Percentiles rank a stretch among this genome's conserved stretches.
Evolutionary conservation across 805 yeast genomes (phyloP).

Genomic region (Clavispora fructus): DNA sequence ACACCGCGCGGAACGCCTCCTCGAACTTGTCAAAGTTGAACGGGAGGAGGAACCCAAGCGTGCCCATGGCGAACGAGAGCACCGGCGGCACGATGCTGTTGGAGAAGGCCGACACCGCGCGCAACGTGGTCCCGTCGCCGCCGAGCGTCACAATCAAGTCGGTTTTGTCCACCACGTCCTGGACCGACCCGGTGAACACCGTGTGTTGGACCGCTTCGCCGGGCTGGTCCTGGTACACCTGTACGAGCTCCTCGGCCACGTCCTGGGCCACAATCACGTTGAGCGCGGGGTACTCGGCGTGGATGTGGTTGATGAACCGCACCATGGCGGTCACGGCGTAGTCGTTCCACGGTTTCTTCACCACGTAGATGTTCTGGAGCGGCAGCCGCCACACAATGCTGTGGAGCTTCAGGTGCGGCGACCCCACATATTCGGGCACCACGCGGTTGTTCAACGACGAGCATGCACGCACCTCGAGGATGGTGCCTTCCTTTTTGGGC

Average conservation of each 20-base stretch:
- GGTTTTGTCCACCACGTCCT: conserved; percentile 58
- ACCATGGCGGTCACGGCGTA: conserved; percentile 63
- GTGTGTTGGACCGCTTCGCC: conserved; percentile 1
- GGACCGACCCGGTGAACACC: conserved; percentile 53
- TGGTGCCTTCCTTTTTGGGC: neutral
- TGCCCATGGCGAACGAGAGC: conserved; percentile 82
- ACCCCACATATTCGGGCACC: conserved; percentile 48
- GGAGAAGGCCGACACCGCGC: conserved; percentile 77
- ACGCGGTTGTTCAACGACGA: conserved; percentile 8
- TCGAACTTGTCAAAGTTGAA: conserved; percentile 66
- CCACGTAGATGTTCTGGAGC: conserved; percentile 68
- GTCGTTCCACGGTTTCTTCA: conserved; percentile 78
- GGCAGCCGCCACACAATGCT: conserved; percentile 68
- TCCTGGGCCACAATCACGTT: conserved; percentile 76
- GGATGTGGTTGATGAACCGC: conserved; percentile 56
- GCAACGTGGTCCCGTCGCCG: conserved; percentile 92
- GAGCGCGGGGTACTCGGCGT: conserved; percentile 58
- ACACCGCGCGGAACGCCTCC: conserved; percentile 60
- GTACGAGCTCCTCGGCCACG: conserved; percentile 63
- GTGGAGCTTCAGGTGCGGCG: conserved; percentile 57
- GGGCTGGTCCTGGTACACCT: conserved; percentile 6
- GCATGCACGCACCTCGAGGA: conserved; percentile 4
- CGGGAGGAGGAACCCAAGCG: conserved; percentile 84
- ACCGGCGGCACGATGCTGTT: conserved; percentile 81
- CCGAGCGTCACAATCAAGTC: conserved; percentile 85